phyloP scores from a whole-genome alignment of 441 rosid genomes.

The Sinapis alba region DNA sequence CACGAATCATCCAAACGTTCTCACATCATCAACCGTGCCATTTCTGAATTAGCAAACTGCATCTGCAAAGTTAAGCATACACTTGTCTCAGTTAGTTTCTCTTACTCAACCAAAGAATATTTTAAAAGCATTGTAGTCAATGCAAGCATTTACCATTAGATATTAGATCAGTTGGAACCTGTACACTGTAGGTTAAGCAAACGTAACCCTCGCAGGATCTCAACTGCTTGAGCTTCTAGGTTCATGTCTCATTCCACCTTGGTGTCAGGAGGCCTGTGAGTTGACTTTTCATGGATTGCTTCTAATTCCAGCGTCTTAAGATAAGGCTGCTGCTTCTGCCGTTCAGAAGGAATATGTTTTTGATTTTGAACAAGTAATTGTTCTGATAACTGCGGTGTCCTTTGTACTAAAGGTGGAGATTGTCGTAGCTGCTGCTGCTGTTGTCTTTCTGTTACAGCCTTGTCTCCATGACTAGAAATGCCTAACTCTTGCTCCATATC shows the following conservation, averaged over 20 bases:
- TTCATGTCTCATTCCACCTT: slow-evolving; percentile 57
- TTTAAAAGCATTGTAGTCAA: neutral
- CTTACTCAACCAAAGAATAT: neutral
- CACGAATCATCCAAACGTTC: slow-evolving; percentile 16
- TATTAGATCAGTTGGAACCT: slow-evolving; percentile 51
- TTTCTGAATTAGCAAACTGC: slow-evolving; percentile 20
- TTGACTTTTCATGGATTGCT: slow-evolving; percentile 35
- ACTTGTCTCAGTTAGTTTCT: slow-evolving; percentile 12
- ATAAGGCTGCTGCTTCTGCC: slow-evolving; percentile 44
- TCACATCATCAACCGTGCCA: slow-evolving; percentile 1
- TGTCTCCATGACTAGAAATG: slow-evolving; percentile 19
- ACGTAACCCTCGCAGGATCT: slow-evolving; percentile 46
- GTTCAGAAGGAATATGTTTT: slow-evolving; percentile 47
- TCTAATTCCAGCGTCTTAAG: slow-evolving; percentile 35
- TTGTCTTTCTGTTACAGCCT: slow-evolving; percentile 41
- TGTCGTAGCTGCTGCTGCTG: slow-evolving; percentile 44
- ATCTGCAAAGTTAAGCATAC: slow-evolving; percentile 14
- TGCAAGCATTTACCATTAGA: neutral
- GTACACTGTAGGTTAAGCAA: slow-evolving; percentile 66
- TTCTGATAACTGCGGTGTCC: slow-evolving; percentile 54
- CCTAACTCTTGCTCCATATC: slow-evolving; percentile 54
- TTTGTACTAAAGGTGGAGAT: slow-evolving; percentile 52
- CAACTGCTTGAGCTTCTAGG: slow-evolving; percentile 47
- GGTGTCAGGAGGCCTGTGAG: slow-evolving; percentile 44
- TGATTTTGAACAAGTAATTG: slow-evolving; percentile 48